Conservation (phyloP, 257 asterid genomes). For the Galeopsis tetrahit region DNA sequence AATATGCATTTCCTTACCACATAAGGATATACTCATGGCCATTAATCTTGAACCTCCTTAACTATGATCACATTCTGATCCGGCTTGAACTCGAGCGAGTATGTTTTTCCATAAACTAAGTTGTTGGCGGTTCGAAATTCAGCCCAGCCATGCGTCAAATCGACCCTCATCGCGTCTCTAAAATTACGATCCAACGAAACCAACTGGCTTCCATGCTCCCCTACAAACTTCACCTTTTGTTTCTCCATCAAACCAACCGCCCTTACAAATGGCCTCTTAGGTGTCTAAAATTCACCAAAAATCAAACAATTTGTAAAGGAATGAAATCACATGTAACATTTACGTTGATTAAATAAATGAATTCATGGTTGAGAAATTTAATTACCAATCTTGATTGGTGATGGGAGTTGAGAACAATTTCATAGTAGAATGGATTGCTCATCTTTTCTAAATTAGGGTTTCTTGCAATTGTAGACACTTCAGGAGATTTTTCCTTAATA, state of each 20-base stretch:
- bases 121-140: neutral
- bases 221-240: constrained; percentile 18
- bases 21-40: neutral
- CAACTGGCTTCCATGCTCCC: neutral
- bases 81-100: neutral
- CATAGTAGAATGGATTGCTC: neutral
- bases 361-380: neutral
- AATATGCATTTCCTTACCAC: too few relatives aligned
- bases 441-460: too few relatives aligned
- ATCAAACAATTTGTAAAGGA: too few relatives aligned
- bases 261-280: neutral
- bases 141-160: neutral
- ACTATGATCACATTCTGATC: neutral
- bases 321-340: too few relatives aligned
- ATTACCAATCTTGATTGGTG: neutral
- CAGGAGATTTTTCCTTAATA: too few relatives aligned
- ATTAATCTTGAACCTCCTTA: neutral
- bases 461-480: too few relatives aligned
- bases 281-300: neutral
- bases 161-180: neutral
- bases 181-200: neutral
- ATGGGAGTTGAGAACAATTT: neutral
- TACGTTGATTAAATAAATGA: too few relatives aligned
- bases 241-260: constrained; percentile 10
- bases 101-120: neutral